phyloP scores from a whole-genome alignment of 345 rosid genomes.

The Citrus sinensis region DVS_A1.0 CM039167.1:650501-651000 shows the following conservation, averaged over 20 bases:
- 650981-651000: conserved; percentile 58
- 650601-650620: conserved; percentile 79
- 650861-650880: not conserved
- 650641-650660: not conserved
- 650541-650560: conserved; percentile 37
- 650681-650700: not conserved
- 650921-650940: conserved; percentile 77
- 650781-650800: conserved; percentile 54
- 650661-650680: not conserved
- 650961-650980: conserved; percentile 80
- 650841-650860: not conserved
- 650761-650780: conserved; percentile 64
- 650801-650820: conserved; percentile 15
- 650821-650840: not conserved
- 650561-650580: conserved; percentile 60
- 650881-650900: not conserved
- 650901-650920: conserved; percentile 41
- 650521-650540: conserved; percentile 9
- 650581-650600: conserved; percentile 55
- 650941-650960: conserved; percentile 80
- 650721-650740: conserved; percentile 52
- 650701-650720: not conserved
- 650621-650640: conserved; percentile 5
- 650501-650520: conserved; percentile 17
- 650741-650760: conserved; percentile 29